A percentile compares a stretch with the other conserved stretches of the same genome.
Evolutionary conservation across 1,284 basidiomycete genomes (phyloP).

Genomic region (Moniliophthora roreri): DNA sequence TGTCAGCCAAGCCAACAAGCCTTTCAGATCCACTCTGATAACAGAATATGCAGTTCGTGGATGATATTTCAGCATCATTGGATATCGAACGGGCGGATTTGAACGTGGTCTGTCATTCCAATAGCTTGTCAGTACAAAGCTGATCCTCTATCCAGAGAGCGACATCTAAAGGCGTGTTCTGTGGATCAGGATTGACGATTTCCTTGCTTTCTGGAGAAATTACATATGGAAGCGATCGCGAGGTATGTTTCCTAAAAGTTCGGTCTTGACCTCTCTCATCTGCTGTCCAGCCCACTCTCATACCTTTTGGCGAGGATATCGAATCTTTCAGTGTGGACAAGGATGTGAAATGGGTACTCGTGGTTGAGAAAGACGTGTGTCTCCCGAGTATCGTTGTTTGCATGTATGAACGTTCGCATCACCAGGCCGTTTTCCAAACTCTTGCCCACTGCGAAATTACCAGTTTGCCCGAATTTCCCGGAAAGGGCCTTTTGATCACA

Average conservation of each 20-base stretch:
- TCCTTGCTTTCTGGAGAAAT: slow-evolving; percentile 54
- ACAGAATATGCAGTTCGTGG: slow-evolving; percentile 64
- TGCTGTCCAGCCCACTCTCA: slow-evolving; percentile 59
- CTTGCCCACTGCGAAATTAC: slow-evolving; percentile 61
- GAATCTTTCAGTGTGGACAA: slow-evolving; percentile 51
- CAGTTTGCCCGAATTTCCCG: slow-evolving; percentile 45
- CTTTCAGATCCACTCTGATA: slow-evolving; percentile 5
- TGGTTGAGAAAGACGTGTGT: slow-evolving; percentile 89
- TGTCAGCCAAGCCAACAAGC: slow-evolving; percentile 40
- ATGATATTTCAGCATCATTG: slow-evolving; percentile 85
- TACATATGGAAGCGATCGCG: slow-evolving; percentile 51
- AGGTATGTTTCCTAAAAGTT: slow-evolving; percentile 40
- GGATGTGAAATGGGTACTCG: slow-evolving; percentile 71
- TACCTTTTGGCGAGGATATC: slow-evolving; percentile 77
- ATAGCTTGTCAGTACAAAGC: slow-evolving; percentile 1
- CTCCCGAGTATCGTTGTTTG: background rate
- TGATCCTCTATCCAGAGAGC: slow-evolving; percentile 59
- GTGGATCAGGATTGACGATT: slow-evolving; percentile 63
- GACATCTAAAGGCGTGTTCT: slow-evolving; percentile 83
- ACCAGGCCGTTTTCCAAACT: slow-evolving; percentile 86
- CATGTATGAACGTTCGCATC: background rate
- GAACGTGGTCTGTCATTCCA: slow-evolving; percentile 58
- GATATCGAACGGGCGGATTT: slow-evolving; percentile 72
- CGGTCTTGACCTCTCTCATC: background rate
- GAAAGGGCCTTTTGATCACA: slow-evolving; percentile 71